Evolutionary conservation across 2,329 filamentous ascomycete species (phyloP).

Genomic region (Aspergillus puulaauensis): DNA sequence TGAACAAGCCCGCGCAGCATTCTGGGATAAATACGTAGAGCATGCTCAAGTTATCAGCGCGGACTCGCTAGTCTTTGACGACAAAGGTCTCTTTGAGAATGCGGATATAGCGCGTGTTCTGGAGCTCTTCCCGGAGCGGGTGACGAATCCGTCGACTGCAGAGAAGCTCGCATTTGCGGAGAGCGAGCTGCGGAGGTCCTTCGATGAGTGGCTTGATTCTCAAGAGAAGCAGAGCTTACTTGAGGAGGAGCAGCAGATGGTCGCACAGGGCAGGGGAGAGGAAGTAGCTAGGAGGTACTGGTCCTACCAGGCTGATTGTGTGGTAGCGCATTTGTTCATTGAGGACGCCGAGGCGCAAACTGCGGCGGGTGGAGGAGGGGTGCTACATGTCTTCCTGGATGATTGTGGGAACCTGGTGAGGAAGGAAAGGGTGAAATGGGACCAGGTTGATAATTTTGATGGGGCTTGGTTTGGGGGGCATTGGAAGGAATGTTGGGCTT

Average conservation of each 20-base stretch:
- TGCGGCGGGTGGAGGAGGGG: background rate
- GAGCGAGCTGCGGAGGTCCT: background rate
- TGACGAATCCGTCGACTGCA: too few species aligned
- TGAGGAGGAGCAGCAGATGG: background rate
- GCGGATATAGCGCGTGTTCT: too few species aligned
- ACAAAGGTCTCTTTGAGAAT: too few species aligned
- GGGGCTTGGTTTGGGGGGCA: background rate
- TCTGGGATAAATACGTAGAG: too few species aligned
- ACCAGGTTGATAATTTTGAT: constrained; percentile 4
- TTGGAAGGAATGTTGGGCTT: constrained; percentile 1
- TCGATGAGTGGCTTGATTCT: background rate
- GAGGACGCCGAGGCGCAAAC: background rate
- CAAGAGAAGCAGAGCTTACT: background rate
- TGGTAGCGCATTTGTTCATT: background rate
- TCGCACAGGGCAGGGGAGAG: background rate
- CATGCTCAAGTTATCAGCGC: too few species aligned
- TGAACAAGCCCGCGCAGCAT: too few species aligned
- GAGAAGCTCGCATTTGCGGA: too few species aligned
- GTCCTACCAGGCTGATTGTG: background rate
- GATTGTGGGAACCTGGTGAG: constrained; percentile 7
- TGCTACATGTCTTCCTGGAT: constrained; percentile 1
- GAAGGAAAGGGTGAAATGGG: background rate
- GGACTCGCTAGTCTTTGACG: too few species aligned
- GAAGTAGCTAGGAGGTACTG: background rate
- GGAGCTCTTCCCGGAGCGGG: too few species aligned